Evolutionary conservation across 805 yeast genomes (phyloP), one percentile per base, ranked within the genome.

Genomic region (Kuraishia hungarica): DNA sequence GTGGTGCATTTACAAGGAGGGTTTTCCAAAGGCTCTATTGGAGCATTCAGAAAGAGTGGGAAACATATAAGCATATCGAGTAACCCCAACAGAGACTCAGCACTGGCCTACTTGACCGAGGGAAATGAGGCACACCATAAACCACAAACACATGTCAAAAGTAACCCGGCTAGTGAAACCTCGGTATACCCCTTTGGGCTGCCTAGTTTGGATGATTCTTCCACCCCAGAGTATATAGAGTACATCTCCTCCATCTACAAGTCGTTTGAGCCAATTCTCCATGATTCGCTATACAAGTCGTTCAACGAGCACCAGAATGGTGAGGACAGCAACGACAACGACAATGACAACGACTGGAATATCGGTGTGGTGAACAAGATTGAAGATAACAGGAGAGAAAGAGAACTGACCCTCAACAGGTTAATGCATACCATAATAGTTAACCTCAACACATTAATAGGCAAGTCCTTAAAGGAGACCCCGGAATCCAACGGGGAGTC

Each of bases 221-320:
- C 63, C 8, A 61, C 65, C n/a, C 81, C 43, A 13, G n/a, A 35
- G 43, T 84, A 78, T 60, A 62, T 70, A 2, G 64, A 73, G 11
- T 86, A 81, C 59, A 74, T 82, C 47, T 76, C 77, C 28, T 64
- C 72, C 10, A 61, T 81, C 15, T 87, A 78, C 65, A 79, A 80
- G 57, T 70, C 77, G 2, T 77, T 84, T 58, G 83, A 83, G 59
- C 70, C 73, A 1, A 60, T 80, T 24, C 76, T 81, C 19, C 71
- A 72, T n/a, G 72, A 77, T 55, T 71, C 71, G 53, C 59, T 68
- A 26, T 79, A 72, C 59, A 69, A 74, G 21, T 67, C 67, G 67
- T 53, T 73, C 65, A 61, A 60, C 48, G 43, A 35, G n/a, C 43
- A 35, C 17, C n/a, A 10, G 43, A 35, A 35, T 35, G 43, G n/a